Evolutionary conservation across 257 asterid species (phyloP).

Genomic region (Haberlea rhodopensis): DNA sequence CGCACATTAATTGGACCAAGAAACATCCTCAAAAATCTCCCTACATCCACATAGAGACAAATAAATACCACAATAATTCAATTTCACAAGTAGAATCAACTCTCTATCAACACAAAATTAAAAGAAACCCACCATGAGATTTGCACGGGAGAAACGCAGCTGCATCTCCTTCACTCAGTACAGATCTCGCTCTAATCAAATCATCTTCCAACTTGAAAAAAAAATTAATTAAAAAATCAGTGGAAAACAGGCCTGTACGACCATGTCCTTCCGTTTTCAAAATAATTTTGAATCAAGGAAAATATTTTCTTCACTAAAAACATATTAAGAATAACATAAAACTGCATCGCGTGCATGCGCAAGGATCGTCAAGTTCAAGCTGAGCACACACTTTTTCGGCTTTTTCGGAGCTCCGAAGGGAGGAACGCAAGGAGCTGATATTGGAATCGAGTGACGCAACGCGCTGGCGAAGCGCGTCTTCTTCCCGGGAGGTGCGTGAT

Average conservation of each 20-base stretch:
- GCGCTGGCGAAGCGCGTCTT: constrained; percentile 91
- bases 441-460: constrained; percentile 63
- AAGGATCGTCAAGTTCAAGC: not conserved
- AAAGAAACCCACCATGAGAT: constrained; percentile 68
- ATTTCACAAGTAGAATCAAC: not conserved
- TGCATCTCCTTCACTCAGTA: constrained; percentile 91
- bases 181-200: constrained; percentile 60
- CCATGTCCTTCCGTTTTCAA: not conserved
- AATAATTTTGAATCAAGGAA: not conserved
- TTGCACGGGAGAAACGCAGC: constrained; percentile 88
- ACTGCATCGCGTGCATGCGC: constrained; percentile 27
- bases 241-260: too few relatives aligned
- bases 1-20: constrained; percentile 95
- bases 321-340: not conserved
- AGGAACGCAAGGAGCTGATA: constrained; percentile 54
- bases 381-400: constrained; percentile 46
- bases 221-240: not conserved
- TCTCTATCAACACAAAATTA: not conserved
- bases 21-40: constrained; percentile 90
- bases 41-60: constrained; percentile 38
- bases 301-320: not conserved
- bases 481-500: constrained; percentile 72
- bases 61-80: constrained; percentile 19
- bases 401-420: constrained; percentile 46
- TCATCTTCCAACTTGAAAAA: constrained; percentile 70